Base-by-base conservation (phyloP, 2,329 filamentous ascomycete genomes). In the Dactylellina sp. region DNA sequence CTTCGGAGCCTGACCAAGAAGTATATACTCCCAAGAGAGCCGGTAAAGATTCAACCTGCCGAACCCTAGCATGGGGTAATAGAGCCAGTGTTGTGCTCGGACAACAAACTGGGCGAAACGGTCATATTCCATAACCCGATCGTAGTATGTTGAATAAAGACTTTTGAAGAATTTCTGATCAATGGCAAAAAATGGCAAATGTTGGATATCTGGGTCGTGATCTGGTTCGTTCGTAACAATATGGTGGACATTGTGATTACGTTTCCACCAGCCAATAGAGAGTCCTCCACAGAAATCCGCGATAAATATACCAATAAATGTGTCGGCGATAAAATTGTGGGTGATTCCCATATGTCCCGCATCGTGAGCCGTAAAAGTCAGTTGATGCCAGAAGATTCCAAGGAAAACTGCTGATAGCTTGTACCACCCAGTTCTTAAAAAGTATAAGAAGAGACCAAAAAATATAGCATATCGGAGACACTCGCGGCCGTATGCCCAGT, bases 261-360 rank as follows among this genome's bases (percentile, higher is more conserved):
- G 86, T 82, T 98, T 98, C 94, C 95, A 99, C 95, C 95, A 99
- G 47, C 94, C 92, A 61, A 97, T 83, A 24, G 92, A 97, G 35
- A 99, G 82, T 0, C 95, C 95, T 39, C 95, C 95, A 18, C 95
- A 83, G 78, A 90, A 98, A 80, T 97, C 91, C 60, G 93, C 93
- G 78, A 97, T 90, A 76, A 96, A 83, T 79, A 98, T 97, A 53
- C 92, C 94, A 75, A 99, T 92, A 53, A 90, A 85, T 1, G 90
- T 90, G 81, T 99, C 95, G 39, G 88, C 82, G 55, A 91, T 89
- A 80, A 94, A 98, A 80, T 89, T 85, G 81, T 98, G 94, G 1
- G 95, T 99, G 78, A 99, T 97, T 77, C 92, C 95, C 90, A 97
- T 96, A 81, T 99, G 95, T 5, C 92, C 93, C 56, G 94, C 92